Evolutionary conservation across 805 yeast genomes (phyloP), one percentile per base, ranked within the genome.

Genomic region (Vanderwaltozyma tropicalis): DNA sequence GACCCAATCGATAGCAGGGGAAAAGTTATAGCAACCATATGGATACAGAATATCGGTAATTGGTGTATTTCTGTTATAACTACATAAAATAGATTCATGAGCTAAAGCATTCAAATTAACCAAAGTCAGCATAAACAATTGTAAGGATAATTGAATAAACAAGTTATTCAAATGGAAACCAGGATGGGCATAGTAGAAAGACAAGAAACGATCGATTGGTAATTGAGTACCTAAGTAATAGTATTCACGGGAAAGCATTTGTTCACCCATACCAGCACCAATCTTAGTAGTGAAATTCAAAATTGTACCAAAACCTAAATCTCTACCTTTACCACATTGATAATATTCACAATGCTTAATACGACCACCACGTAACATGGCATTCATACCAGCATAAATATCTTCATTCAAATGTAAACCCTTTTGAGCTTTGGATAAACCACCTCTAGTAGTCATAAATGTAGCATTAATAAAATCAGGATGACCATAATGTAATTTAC

Each of bases 231-330:
- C 86, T 60, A 82, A 61, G 61, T 81, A 80, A 62, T 78, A 82
- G 59, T 82, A 82, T 59, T 82, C 94, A 64, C 94, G 72, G 20
- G 88, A 80, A 43, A 82, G 66, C 78, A 82, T 79, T 61, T 82
- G 94, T 63, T 82, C 94, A 61, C 92, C 92, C 94, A 82, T 82
- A 64, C 94, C 94, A 48, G 92, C 88, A 63, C 94, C 94, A 71
- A 82, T 81, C 64, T 82, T 82, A 30, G 88, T 81, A 17, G 87
- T 81, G 71, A 82, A 82, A 63, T 82, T 82, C 69, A 81, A 69
- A 64, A 82, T 81, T 5, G 92, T 80, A 42, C 87, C 87, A 62
- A 82, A 82, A 57, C 94, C 94, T 52, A 82, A 69, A 71, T 82
- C 94, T 69, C 94, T 71, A 59, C 94, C 94, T 63, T 82, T 82